phyloP scores from a whole-genome alignment of 2,329 filamentous ascomycete genomes.

The Epichloe sibirici region DNA sequence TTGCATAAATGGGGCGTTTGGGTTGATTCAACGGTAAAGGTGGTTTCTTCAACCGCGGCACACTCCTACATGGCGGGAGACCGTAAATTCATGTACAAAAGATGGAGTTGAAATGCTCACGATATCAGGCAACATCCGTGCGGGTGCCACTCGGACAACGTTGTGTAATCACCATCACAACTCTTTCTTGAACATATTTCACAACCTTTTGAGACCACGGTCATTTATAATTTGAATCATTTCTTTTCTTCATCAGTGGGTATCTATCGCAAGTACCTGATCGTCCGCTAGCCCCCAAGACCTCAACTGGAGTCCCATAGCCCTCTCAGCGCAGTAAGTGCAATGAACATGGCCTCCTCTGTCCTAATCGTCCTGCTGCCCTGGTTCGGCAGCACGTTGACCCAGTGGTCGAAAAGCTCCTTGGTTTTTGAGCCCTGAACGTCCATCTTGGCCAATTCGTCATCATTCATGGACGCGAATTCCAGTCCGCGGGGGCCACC shows the following conservation, averaged over 20 bases:
- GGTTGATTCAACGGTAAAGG: conserved; percentile 17
- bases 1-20: conserved; percentile 8
- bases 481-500: conserved; percentile 73
- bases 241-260: not conserved
- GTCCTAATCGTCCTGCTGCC: conserved; percentile 74
- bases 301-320: conserved; percentile 31
- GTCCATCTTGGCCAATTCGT: conserved; percentile 43
- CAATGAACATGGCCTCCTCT: conserved; percentile 73
- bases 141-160: not conserved
- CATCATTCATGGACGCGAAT: conserved; percentile 53
- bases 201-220: too few species aligned
- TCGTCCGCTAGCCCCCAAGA: not conserved
- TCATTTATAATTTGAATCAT: not conserved
- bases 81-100: not conserved
- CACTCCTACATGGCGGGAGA: not conserved
- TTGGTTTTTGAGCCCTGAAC: conserved; percentile 51
- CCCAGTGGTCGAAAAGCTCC: conserved; percentile 72
- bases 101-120: not conserved
- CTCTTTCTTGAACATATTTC: too few species aligned
- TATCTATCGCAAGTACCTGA: conserved; percentile 6
- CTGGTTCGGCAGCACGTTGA: conserved; percentile 69
- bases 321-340: conserved; percentile 53
- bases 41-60: conserved; percentile 17
- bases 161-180: not conserved
- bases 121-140: not conserved